phyloP scores from a whole-genome alignment of 805 yeast genomes.

The Kregervanrija pseudodelftensis region DNA sequence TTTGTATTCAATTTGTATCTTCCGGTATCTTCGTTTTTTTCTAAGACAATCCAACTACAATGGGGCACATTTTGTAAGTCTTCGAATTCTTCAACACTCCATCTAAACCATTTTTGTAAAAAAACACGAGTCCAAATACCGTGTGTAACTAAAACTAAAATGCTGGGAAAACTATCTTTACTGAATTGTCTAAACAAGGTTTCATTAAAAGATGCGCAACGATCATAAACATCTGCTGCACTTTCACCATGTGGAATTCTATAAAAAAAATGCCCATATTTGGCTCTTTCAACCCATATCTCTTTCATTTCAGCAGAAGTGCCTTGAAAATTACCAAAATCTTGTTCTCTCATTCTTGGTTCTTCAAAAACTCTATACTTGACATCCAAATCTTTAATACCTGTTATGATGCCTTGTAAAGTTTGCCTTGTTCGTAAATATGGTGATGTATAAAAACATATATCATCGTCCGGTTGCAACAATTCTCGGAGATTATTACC shows the following conservation, averaged over 20 bases:
- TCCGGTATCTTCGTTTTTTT: constrained; percentile 40
- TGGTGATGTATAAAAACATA: constrained; percentile 81
- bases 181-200: constrained; percentile 77
- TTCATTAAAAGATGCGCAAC: constrained; percentile 87
- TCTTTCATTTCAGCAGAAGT: constrained; percentile 68
- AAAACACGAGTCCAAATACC: constrained; percentile 94
- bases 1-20: constrained; percentile 54
- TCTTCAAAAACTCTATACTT: constrained; percentile 67
- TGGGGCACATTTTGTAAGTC: constrained; percentile 76
- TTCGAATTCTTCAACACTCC: constrained; percentile 89
- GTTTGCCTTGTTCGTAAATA: constrained; percentile 82
- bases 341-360: constrained; percentile 90
- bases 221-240: constrained; percentile 92
- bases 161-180: constrained; percentile 63
- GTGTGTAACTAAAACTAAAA: constrained; percentile 80
- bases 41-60: constrained; percentile 78
- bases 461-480: constrained; percentile 39
- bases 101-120: constrained; percentile 88
- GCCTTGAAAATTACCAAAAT: constrained; percentile 88
- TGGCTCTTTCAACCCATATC: constrained; percentile 78
- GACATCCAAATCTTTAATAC: constrained; percentile 34
- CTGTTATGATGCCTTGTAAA: constrained; percentile 58
- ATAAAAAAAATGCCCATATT: constrained; percentile 83
- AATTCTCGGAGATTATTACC: constrained; percentile 39
- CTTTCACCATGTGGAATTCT: constrained; percentile 91